Conservation (phyloP, 129 eudicot genomes). For the Saussurea involucrata region DNA sequence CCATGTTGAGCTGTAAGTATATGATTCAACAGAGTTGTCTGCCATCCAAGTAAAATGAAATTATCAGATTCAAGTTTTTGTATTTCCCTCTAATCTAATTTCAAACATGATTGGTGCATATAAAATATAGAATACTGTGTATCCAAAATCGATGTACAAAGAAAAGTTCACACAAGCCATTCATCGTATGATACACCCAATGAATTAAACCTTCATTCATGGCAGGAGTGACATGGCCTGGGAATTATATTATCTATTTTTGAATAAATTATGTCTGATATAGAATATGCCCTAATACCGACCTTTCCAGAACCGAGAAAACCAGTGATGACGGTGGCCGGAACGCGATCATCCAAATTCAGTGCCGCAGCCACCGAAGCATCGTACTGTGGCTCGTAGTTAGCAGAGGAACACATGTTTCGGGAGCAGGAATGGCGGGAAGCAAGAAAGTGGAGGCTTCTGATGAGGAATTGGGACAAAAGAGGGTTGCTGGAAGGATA, state of each 20-base stretch:
- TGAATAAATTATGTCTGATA: not conserved
- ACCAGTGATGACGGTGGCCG: slow-evolving; percentile 92
- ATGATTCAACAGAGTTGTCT: slow-evolving; percentile 93
- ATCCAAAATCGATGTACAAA: not conserved
- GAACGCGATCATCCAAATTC: slow-evolving; percentile 70
- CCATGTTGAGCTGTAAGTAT: slow-evolving; percentile 93
- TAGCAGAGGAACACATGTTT: slow-evolving; percentile 37
- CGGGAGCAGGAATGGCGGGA: slow-evolving; percentile 29
- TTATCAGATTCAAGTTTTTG: not conserved
- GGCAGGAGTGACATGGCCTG: not conserved
- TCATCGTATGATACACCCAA: not conserved
- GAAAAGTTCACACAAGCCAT: not conserved
- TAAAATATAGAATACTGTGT: not conserved
- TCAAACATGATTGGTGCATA: slow-evolving; percentile 4
- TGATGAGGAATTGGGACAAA: slow-evolving; percentile 28
- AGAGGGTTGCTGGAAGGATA: slow-evolving; percentile 8
- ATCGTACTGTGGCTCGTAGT: slow-evolving; percentile 34
- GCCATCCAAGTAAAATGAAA: slow-evolving; percentile 20
- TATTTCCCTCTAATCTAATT: not conserved
- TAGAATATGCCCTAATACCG: not conserved
- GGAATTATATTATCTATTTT: not conserved
- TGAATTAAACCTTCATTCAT: not conserved
- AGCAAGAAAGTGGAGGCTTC: slow-evolving; percentile 30
- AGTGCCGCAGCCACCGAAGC: slow-evolving; percentile 55
- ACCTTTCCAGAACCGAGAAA: slow-evolving; percentile 99